Base-by-base conservation (phyloP, 257 asterid species). In the Forsythia suspensa region DNA sequence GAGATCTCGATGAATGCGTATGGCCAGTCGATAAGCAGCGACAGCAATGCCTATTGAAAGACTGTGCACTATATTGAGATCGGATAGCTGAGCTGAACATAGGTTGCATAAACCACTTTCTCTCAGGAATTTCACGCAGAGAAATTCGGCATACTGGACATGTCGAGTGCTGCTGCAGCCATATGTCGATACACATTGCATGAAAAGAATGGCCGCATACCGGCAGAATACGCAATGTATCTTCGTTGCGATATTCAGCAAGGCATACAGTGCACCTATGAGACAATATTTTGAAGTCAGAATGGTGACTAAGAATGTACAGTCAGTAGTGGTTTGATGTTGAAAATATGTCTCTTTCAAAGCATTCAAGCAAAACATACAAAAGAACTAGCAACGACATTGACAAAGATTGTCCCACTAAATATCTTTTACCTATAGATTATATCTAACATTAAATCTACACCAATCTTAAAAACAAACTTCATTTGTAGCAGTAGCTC, bases 61-160 rank as follows among this genome's bases (percentile, higher is more conserved):
- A 71, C 39, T 81, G 89, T 69, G 77, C 21, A 61, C 71, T 87
- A 57, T 66, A 48, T 48, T 89, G 94, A 63, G 91, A 84, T 41
- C 97, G 85, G 40, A 81, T 66, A n/a, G 96, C 94, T 41, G 96
- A 90, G 85, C 98, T 80, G 67, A 89, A 93, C 89, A 95, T 76
- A 0, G 93, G 96, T 65, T 89, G 96, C 95, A 91, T 87, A 16
- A 80, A 84, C 81, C 89, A 85, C 74, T 81, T 93, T 76, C 84
- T 86, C 79, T 85, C 95, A 0, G 91, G 87, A 34, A 82, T 84
- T 36, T 85, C 91, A 0, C 92, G 94, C 13, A 93, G 91, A 70
- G 99, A 91, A 43, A 93, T 72, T 52, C 98, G 94, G 74, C 99
- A 95, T 8, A 95, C 92, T 2, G 99, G 99, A 75, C 99, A 95